These are phyloP conservation scores for Metarhizium brunneum DNA, from an alignment of 2,329 filamentous ascomycete genomes.

Conservation along the genomic window DNA sequence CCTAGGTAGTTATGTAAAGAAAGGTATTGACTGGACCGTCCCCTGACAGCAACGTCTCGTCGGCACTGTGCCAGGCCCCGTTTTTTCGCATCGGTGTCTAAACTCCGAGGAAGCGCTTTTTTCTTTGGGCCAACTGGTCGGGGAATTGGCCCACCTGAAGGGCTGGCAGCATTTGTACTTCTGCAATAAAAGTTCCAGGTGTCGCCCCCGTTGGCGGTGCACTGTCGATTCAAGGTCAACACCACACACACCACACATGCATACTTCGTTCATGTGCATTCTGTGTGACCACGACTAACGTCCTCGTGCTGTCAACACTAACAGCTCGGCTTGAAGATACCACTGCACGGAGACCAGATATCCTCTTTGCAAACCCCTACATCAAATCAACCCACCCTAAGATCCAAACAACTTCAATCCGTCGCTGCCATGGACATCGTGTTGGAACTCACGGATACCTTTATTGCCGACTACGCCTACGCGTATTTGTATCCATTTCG, in stretches of 20 bases:
- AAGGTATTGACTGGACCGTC: neutral
- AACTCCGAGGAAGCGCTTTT: conserved; percentile 1
- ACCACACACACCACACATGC: neutral
- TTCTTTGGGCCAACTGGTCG: neutral
- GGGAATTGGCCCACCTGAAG: neutral
- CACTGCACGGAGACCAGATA: no score
- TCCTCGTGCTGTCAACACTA: neutral
- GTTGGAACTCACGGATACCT: conserved; percentile 76
- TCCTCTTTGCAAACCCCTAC: neutral
- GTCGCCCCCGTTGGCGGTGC: neutral
- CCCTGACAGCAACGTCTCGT: neutral
- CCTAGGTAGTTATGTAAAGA: no score
- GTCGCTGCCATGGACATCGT: conserved; percentile 73
- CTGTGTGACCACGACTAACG: neutral
- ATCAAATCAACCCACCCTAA: neutral
- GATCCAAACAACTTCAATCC: neutral
- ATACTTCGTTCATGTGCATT: neutral
- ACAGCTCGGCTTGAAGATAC: no score
- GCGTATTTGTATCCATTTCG: conserved; percentile 57
- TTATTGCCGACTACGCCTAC: conserved; percentile 71
- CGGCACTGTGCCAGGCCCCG: neutral
- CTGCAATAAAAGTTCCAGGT: neutral
- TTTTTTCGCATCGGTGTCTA: neutral
- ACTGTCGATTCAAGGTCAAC: neutral
- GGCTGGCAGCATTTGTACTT: neutral